Conservation (phyloP, 768 basidiomycete species). For the Jaapia argillacea region DNA sequence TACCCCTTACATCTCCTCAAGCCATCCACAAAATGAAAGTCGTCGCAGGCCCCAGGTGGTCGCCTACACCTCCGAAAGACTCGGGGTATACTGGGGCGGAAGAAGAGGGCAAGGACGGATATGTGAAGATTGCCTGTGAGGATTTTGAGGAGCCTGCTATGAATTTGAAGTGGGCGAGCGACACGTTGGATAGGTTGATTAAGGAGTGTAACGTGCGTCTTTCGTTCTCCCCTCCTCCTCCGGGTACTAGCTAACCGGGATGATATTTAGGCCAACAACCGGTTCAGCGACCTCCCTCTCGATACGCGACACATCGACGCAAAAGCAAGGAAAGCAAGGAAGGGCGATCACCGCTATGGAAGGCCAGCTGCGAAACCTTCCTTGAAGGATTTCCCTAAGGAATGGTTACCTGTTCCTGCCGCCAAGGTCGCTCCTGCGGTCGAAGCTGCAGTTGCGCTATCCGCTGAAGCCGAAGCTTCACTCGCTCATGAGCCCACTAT, state of each 20-base stretch:
- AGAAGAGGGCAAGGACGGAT: slow-evolving; percentile 56
- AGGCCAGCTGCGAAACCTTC: slow-evolving; percentile 32
- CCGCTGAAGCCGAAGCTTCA: too few relatives aligned
- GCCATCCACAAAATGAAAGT: slow-evolving; percentile 82
- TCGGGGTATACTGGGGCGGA: slow-evolving; percentile 42
- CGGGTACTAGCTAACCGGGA: background rate
- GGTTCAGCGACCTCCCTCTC: slow-evolving; percentile 60
- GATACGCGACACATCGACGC: slow-evolving; percentile 75
- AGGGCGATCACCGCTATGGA: slow-evolving; percentile 35
- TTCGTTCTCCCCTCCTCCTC: background rate
- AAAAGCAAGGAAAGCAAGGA: slow-evolving; percentile 60
- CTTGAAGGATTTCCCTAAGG: slow-evolving; percentile 72
- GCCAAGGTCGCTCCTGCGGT: background rate
- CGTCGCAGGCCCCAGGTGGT: slow-evolving; percentile 85
- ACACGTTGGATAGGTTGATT: slow-evolving; percentile 70
- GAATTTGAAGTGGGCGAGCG: slow-evolving; percentile 95
- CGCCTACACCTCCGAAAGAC: slow-evolving; percentile 59
- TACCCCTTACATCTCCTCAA: slow-evolving; percentile 53
- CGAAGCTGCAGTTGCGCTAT: too few relatives aligned
- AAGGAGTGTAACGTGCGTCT: slow-evolving; percentile 75
- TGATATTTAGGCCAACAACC: background rate
- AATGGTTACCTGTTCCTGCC: slow-evolving; percentile 55
- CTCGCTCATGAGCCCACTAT: too few relatives aligned
- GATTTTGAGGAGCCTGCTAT: slow-evolving; percentile 70
- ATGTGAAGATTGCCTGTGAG: slow-evolving; percentile 86